Evolutionary conservation across 805 yeast species (phyloP).

Genomic region (Metschnikowia santaceciliae): DNA sequence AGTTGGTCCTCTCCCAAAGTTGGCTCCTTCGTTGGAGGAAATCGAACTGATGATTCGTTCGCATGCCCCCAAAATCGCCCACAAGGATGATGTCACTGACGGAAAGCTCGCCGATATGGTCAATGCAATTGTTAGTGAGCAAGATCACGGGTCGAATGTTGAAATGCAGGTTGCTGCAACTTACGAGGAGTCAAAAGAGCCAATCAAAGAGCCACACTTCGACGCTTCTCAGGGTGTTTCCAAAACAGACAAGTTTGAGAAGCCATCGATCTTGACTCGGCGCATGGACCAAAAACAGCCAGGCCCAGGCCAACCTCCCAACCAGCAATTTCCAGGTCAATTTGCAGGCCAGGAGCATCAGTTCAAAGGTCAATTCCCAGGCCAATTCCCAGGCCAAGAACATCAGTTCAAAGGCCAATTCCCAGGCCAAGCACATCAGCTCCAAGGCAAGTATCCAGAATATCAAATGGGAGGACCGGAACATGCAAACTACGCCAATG

Average conservation of each 20-base stretch:
- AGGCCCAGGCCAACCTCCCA: background rate
- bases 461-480: background rate
- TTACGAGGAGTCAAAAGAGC: background rate
- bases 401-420: no score
- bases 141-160: background rate
- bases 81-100: constrained; percentile 8
- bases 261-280: background rate
- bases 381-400: no score
- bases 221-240: background rate
- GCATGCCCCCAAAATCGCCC: constrained; percentile 26
- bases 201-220: background rate
- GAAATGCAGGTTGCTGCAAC: background rate
- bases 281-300: background rate
- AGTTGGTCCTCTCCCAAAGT: background rate
- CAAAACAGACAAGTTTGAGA: background rate
- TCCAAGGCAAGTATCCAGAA: no score
- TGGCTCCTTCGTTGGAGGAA: constrained; percentile 31
- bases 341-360: no score
- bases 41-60: constrained; percentile 33
- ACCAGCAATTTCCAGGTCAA: no score
- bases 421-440: no score
- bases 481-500: background rate
- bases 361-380: no score
- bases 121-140: constrained; percentile 14
- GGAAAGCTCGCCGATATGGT: constrained; percentile 16